Conservation (phyloP, 2,329 filamentous ascomycete genomes). For the Malbranchea cinnamomea region DNA sequence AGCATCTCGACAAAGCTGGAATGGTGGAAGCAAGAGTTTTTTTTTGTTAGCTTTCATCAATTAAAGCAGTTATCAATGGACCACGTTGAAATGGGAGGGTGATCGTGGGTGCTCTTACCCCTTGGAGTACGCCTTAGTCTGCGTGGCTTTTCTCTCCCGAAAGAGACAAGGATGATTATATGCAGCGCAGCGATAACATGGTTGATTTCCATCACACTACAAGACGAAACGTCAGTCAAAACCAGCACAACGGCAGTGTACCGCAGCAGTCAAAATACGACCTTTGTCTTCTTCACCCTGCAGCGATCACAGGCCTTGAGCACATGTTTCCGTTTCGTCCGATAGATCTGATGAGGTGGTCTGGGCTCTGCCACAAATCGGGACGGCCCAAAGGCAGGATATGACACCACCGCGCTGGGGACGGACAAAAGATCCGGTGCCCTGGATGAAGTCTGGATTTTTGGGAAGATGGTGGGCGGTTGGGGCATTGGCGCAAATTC, state of each 20-base stretch:
- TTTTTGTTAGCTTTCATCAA: too few species aligned
- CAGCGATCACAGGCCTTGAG: constrained; percentile 32
- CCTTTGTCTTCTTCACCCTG: constrained; percentile 32
- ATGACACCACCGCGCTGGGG: constrained; percentile 17
- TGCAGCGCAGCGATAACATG: constrained; percentile 28
- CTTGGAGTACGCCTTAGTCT: constrained; percentile 30
- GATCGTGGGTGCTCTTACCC: too few species aligned
- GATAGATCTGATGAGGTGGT: constrained; percentile 25
- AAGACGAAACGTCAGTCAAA: constrained; percentile 9
- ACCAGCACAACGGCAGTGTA: constrained; percentile 5
- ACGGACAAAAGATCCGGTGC: constrained; percentile 22
- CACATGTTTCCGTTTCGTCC: constrained; percentile 31
- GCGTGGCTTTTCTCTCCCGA: constrained; percentile 28
- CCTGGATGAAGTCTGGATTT: constrained; percentile 20
- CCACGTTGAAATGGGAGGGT: constrained; percentile 1
- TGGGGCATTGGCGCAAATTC: constrained; percentile 10
- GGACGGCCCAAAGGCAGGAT: constrained; percentile 18
- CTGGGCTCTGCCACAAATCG: constrained; percentile 19
- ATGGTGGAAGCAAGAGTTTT: background rate
- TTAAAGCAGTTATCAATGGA: constrained; percentile 5
- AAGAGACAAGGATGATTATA: constrained; percentile 31
- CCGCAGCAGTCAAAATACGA: constrained; percentile 9
- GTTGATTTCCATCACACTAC: constrained; percentile 31
- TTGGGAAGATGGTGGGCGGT: constrained; percentile 18
- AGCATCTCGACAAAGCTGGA: constrained; percentile 31